Evolutionary conservation across 441 rosid genomes (phyloP).

Genomic region (Adansonia rubrostipa): DNA sequence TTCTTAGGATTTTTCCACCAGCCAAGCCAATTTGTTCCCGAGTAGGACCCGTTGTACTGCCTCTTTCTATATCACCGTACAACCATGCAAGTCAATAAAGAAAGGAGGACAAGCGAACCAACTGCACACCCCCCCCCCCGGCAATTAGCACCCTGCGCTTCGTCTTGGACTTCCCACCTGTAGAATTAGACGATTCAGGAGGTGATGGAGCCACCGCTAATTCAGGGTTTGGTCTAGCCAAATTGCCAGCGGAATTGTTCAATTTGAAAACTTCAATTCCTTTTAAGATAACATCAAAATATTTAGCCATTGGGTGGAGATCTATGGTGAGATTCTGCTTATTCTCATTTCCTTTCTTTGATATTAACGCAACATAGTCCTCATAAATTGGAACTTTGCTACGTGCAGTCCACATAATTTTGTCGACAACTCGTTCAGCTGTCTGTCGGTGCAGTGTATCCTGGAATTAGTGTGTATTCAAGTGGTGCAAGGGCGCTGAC

Average conservation of each 20-base stretch:
- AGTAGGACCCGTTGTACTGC: not conserved
- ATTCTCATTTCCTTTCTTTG: not conserved
- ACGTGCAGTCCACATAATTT: not conserved
- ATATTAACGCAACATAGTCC: not conserved
- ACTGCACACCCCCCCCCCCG: not conserved
- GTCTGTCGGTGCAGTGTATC: not conserved
- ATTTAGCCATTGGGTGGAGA: not conserved
- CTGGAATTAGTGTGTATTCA: fast-evolving
- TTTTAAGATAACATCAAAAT: not conserved
- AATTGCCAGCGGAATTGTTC: not conserved
- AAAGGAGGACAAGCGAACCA: not conserved
- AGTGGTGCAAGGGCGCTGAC: not conserved
- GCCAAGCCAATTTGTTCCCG: not conserved
- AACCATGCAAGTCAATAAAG: not conserved
- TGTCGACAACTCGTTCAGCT: fast-evolving
- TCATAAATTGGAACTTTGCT: fast-evolving
- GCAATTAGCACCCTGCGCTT: not conserved
- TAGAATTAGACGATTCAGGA: not conserved
- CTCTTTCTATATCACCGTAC: not conserved
- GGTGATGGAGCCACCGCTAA: not conserved
- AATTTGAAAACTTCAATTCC: conserved; percentile 2
- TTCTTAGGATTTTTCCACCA: not conserved
- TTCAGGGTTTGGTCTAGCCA: conserved; percentile 14
- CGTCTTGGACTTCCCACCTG: not conserved
- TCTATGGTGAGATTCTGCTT: not conserved